Conservation (phyloP, 1,284 basidiomycete species). For the Sporisorium sorghi region DNA sequence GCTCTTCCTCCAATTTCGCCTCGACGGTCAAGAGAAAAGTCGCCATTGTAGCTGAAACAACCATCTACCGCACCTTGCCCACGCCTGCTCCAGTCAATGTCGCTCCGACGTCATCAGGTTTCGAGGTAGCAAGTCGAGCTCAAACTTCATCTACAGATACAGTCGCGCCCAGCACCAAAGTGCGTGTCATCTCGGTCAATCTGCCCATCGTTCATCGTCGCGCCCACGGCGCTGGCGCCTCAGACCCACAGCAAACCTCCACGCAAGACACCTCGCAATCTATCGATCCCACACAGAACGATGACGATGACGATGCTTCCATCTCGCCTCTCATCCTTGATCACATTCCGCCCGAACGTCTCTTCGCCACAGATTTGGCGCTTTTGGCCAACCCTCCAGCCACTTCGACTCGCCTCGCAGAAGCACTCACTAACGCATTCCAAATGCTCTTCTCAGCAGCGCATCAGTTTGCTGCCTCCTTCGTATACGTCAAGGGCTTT, state of each 20-base stretch:
- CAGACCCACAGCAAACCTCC: background rate
- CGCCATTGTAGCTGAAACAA: slow-evolving; percentile 29
- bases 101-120: background rate
- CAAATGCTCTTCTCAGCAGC: slow-evolving; percentile 24
- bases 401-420: slow-evolving; percentile 5
- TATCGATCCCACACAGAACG: background rate
- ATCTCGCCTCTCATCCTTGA: slow-evolving; percentile 26
- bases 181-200: slow-evolving; percentile 37
- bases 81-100: background rate
- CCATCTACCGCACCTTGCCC: slow-evolving; percentile 34
- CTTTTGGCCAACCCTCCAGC: slow-evolving; percentile 15
- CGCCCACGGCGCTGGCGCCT: background rate
- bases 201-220: slow-evolving; percentile 29
- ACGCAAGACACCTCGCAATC: background rate
- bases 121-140: slow-evolving; percentile 25
- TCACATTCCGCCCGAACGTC: slow-evolving; percentile 14
- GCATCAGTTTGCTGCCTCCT: slow-evolving; percentile 45
- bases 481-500: slow-evolving; percentile 51
- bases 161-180: slow-evolving; percentile 15
- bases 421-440: slow-evolving; percentile 22
- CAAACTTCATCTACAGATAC: slow-evolving; percentile 8
- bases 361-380: slow-evolving; percentile 18
- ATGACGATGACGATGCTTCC: background rate
- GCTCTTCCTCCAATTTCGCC: background rate
- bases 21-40: slow-evolving; percentile 19